phyloP scores from a whole-genome alignment of 495 filamentous ascomycete species.

The Penicillium subrubescens region DNA sequence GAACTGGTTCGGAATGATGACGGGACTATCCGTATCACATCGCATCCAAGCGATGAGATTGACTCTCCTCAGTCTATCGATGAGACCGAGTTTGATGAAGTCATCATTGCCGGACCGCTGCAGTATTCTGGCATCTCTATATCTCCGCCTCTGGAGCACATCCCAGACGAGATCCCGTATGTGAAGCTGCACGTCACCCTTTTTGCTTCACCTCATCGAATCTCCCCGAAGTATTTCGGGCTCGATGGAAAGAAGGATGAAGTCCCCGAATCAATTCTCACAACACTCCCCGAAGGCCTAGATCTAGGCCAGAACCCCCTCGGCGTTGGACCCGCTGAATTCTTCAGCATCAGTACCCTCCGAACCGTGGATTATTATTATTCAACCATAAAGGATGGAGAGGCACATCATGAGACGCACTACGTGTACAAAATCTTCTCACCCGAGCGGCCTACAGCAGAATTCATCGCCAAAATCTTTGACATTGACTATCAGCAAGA shows the following conservation, averaged over 20 bases:
- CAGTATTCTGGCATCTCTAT: slow-evolving; percentile 73
- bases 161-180: slow-evolving; percentile 76
- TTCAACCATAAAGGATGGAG: slow-evolving; percentile 44
- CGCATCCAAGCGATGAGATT: slow-evolving; percentile 29
- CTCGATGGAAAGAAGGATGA: slow-evolving; percentile 51
- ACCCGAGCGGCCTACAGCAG: slow-evolving; percentile 61
- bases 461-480: slow-evolving; percentile 59
- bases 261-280: slow-evolving; percentile 76
- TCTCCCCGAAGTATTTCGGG: slow-evolving; percentile 71
- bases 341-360: slow-evolving; percentile 87
- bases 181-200: slow-evolving; percentile 85
- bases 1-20: slow-evolving; percentile 53
- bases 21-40: slow-evolving; percentile 54
- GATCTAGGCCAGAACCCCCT: slow-evolving; percentile 47
- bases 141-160: slow-evolving; percentile 51
- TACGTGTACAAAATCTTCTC: slow-evolving; percentile 98
- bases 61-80: slow-evolving; percentile 15
- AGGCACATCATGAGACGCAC: slow-evolving; percentile 50
- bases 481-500: slow-evolving; percentile 29
- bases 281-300: slow-evolving; percentile 69
- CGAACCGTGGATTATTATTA: slow-evolving; percentile 63
- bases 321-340: slow-evolving; percentile 70
- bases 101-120: slow-evolving; percentile 76
- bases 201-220: slow-evolving; percentile 71
- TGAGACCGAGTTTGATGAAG: slow-evolving; percentile 65